Conservation (phyloP, 495 filamentous ascomycete species). For the Acidomyces sp. region DNA sequence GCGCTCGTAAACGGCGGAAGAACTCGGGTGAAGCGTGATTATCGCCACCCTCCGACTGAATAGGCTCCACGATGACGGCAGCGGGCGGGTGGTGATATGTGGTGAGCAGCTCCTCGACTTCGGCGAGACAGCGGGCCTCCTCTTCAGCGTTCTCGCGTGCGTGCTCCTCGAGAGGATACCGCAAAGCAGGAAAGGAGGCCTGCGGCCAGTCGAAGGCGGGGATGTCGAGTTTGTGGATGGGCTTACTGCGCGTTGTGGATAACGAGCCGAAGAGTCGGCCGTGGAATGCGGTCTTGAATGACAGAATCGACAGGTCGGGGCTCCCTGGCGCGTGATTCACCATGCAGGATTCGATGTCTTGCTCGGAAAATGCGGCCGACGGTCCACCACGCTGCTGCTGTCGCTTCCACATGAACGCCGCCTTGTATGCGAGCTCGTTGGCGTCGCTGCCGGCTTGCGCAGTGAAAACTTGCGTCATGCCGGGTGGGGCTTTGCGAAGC, state of each 20-base stretch:
- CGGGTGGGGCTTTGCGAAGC: constrained; percentile 77
- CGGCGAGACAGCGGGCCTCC: constrained; percentile 74
- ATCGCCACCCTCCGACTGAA: constrained; percentile 97
- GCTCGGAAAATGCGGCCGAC: constrained; percentile 67
- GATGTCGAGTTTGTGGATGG: constrained; percentile 97
- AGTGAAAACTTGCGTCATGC: constrained; percentile 92
- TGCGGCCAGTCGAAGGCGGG: constrained; percentile 98
- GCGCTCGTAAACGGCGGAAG: constrained; percentile 74
- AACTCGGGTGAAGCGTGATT: constrained; percentile 93
- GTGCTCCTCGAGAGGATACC: constrained; percentile 82
- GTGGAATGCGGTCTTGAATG: constrained; percentile 90
- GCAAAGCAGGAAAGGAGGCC: constrained; percentile 75
- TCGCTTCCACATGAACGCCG: constrained; percentile 94
- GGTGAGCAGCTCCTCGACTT: constrained; percentile 76
- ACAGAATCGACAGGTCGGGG: constrained; percentile 77
- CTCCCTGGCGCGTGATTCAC: constrained; percentile 71
- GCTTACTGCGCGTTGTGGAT: constrained; percentile 87
- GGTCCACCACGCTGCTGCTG: constrained; percentile 73
- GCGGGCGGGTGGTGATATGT: constrained; percentile 76
- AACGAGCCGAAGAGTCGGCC: constrained; percentile 87
- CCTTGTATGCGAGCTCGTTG: constrained; percentile 99
- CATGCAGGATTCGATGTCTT: constrained; percentile 72
- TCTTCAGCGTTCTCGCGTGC: constrained; percentile 68
- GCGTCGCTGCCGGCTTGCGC: constrained; percentile 91
- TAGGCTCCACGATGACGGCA: constrained; percentile 84